These are phyloP conservation scores for Cadophora malorum DNA, from an alignment of 2,329 filamentous ascomycete genomes.

Conservation along the genomic window DNA sequence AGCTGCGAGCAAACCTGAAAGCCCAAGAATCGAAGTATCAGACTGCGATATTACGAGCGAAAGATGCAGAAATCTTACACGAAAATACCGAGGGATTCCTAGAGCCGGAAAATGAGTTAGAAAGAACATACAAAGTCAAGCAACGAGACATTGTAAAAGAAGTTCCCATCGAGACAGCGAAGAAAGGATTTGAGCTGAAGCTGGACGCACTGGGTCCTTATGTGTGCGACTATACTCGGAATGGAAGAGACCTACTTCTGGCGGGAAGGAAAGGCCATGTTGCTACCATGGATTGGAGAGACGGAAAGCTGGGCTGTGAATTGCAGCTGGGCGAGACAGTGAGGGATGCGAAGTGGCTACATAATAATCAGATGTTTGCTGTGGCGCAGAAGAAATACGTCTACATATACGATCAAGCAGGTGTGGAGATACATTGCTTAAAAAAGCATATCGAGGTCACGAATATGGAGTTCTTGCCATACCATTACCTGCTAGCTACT, in stretches of 20 bases:
- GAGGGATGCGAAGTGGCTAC: constrained; percentile 87
- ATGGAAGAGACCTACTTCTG: constrained; percentile 84
- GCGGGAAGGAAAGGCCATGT: constrained; percentile 93
- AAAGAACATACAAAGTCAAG: constrained; percentile 89
- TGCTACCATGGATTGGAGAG: constrained; percentile 95
- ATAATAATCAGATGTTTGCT: constrained; percentile 94
- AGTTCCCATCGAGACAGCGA: constrained; percentile 82
- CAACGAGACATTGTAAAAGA: constrained; percentile 82
- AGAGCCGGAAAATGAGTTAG: constrained; percentile 85
- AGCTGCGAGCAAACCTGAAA: constrained; percentile 81
- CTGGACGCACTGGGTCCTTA: constrained; percentile 87
- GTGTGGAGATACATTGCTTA: constrained; percentile 90
- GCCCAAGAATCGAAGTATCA: constrained; percentile 83
- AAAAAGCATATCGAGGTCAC: constrained; percentile 90
- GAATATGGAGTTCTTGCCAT: constrained; percentile 94
- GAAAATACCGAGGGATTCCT: constrained; percentile 87
- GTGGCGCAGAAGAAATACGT: constrained; percentile 96
- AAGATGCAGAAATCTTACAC: constrained; percentile 93
- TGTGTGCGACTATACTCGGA: constrained; percentile 85
- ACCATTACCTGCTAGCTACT: constrained; percentile 92
- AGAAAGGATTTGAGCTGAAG: constrained; percentile 91
- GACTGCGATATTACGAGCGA: constrained; percentile 80
- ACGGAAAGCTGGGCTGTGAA: constrained; percentile 89
- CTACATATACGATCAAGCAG: constrained; percentile 93
- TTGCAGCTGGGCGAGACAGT: constrained; percentile 90